These are phyloP conservation scores for Ophiocordyceps australis DNA, from an alignment of 2,329 filamentous ascomycete species.

Conservation along the genomic window DNA sequence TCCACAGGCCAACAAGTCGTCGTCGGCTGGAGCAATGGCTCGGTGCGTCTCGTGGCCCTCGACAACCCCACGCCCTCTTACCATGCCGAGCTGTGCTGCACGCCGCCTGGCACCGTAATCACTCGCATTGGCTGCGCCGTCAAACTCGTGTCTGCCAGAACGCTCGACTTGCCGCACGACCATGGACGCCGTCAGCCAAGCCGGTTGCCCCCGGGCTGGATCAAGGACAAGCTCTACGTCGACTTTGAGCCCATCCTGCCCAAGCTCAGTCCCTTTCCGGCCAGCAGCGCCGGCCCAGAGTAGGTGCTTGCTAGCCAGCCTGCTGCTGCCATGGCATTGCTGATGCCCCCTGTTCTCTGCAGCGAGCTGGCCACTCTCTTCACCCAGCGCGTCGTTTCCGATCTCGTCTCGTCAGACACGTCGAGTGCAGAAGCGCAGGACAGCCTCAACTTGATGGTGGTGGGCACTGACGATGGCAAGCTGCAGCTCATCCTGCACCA, in stretches of 20 bases:
- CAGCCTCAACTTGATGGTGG: conserved; percentile 61
- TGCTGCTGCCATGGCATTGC: too few species aligned
- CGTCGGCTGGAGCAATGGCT: conserved; percentile 68
- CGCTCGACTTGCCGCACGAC: conserved; percentile 3
- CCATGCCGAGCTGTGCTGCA: conserved; percentile 38
- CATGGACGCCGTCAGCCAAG: conserved; percentile 3
- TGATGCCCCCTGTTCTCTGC: conserved; percentile 4
- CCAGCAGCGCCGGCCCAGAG: conserved; percentile 41
- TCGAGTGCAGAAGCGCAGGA: conserved; percentile 49
- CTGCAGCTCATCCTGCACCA: conserved; percentile 73
- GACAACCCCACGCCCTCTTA: conserved; percentile 72
- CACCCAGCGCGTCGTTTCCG: conserved; percentile 49
- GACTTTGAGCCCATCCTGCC: conserved; percentile 63
- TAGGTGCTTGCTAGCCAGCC: conserved; percentile 25
- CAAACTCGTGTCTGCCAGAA: conserved; percentile 10
- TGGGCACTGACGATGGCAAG: conserved; percentile 51
- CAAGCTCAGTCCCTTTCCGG: conserved; percentile 53
- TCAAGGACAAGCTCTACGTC: conserved; percentile 52
- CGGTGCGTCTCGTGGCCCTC: conserved; percentile 56
- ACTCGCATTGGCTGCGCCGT: conserved; percentile 35
- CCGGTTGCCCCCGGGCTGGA: conserved; percentile 32
- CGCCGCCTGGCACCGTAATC: conserved; percentile 19
- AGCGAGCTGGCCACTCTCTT: conserved; percentile 43
- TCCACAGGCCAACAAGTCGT: conserved; percentile 64
- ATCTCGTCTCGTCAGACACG: conserved; percentile 47